Percentiles rank a stretch among this genome's conserved stretches.
Conservation (phyloP, 495 filamentous ascomycete genomes). For the Amorphotheca resinae region DNA sequence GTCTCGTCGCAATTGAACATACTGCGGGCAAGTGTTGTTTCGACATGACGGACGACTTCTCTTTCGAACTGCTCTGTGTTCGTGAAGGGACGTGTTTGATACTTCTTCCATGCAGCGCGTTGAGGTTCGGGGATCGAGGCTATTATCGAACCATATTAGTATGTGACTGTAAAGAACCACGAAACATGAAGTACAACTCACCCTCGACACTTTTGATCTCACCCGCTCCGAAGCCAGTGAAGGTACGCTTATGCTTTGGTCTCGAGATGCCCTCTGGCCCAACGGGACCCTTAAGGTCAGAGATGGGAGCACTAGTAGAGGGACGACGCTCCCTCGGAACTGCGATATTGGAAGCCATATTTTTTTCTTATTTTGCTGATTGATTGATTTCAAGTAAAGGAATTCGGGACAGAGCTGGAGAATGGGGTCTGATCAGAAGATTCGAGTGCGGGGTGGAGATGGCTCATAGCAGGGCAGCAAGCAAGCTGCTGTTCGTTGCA, state of each 20-base stretch:
- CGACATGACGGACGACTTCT: constrained; percentile 85
- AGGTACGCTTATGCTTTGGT: constrained; percentile 91
- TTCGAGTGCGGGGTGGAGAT: not conserved
- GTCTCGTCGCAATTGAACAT: constrained; percentile 97
- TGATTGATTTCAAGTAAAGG: too few relatives aligned
- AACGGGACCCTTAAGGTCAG: constrained; percentile 69
- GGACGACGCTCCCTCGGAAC: constrained; percentile 51
- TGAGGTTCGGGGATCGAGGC: constrained; percentile 75
- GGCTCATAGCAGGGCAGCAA: not conserved
- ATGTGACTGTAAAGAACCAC: not conserved
- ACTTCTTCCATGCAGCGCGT: constrained; percentile 78
- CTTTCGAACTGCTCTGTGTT: constrained; percentile 55
- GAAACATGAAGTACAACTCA: constrained; percentile 18
- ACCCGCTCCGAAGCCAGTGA: constrained; percentile 75
- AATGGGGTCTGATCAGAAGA: not conserved
- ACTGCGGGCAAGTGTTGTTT: constrained; percentile 90
- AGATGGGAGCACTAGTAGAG: constrained; percentile 68
- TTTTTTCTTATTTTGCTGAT: not conserved
- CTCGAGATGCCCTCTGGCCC: constrained; percentile 52
- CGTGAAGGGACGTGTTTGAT: constrained; percentile 56
- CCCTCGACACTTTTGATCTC: constrained; percentile 92
- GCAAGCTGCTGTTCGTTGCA: not conserved
- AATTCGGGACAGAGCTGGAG: not conserved
- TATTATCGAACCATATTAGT: constrained; percentile 16
- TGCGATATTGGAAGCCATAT: constrained; percentile 14